Percentiles rank a stretch among this genome's conserved stretches.
phyloP scores from a whole-genome alignment of 1,284 basidiomycete genomes.

The Testicularia cyperi region DNA sequence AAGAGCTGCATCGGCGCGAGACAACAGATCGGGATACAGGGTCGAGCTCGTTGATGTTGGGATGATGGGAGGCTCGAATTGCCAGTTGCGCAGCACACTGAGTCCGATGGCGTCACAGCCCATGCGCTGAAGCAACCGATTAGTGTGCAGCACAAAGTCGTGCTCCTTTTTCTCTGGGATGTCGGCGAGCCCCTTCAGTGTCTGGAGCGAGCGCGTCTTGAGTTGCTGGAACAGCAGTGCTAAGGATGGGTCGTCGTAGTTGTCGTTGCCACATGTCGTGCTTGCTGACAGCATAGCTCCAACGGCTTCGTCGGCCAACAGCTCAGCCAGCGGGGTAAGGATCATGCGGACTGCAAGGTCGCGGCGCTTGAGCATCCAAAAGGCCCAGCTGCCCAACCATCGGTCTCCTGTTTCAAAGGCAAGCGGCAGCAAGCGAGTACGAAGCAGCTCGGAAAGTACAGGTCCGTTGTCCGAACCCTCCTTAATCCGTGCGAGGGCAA shows the following conservation, averaged over 20 bases:
- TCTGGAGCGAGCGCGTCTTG: conserved; percentile 82
- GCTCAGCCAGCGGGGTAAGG: conserved; percentile 60
- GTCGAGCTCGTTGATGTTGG: conserved; percentile 53
- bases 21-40: conserved; percentile 23
- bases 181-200: conserved; percentile 84
- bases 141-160: conserved; percentile 89
- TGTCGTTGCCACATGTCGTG: conserved; percentile 72
- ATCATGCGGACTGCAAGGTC: conserved; percentile 83
- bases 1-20: no score
- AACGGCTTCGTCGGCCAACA: conserved; percentile 17
- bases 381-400: conserved; percentile 95
- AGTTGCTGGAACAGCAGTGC: conserved; percentile 86
- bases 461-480: conserved; percentile 75
- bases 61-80: conserved; percentile 74
- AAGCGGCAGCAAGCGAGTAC: conserved; percentile 74
- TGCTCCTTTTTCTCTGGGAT: conserved; percentile 83
- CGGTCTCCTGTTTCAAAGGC: conserved; percentile 84
- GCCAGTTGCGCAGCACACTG: conserved; percentile 82
- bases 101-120: conserved; percentile 90
- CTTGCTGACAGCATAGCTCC: conserved; percentile 7
- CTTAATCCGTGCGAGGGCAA: conserved; percentile 83
- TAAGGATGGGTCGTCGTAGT: conserved; percentile 87
- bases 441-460: conserved; percentile 72
- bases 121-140: conserved; percentile 86
- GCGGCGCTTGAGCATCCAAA: conserved; percentile 81